Conservation (phyloP, 2,329 filamentous ascomycete genomes). For the Epichloe scottii region DNA sequence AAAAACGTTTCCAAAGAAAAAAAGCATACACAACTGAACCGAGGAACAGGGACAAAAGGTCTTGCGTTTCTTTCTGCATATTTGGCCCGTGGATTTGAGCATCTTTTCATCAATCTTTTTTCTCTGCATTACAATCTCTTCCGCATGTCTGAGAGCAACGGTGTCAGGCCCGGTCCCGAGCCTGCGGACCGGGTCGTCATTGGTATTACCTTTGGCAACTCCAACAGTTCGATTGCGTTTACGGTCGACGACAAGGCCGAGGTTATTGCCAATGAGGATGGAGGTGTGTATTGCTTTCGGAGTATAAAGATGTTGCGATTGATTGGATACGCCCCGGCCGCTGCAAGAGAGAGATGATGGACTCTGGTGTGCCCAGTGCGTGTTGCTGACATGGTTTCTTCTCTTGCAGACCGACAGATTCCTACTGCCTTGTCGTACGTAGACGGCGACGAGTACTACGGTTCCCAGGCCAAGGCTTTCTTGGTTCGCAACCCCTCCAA, state of each 20-base stretch:
- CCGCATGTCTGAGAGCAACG: conserved; percentile 35
- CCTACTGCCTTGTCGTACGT: conserved; percentile 90
- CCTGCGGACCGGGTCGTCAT: conserved; percentile 60
- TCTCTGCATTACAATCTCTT: neutral
- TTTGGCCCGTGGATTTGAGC: neutral
- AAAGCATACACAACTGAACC: neutral
- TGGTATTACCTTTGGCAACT: conserved; percentile 96
- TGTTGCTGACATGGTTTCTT: neutral
- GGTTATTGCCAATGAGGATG: conserved; percentile 98
- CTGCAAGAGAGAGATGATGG: neutral
- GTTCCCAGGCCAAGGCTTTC: conserved; percentile 87
- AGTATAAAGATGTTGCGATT: neutral
- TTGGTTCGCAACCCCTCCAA: conserved; percentile 85
- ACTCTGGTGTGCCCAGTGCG: neutral
- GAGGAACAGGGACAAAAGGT: neutral
- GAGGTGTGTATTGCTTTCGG: conserved; percentile 48
- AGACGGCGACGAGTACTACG: conserved; percentile 92
- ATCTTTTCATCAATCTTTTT: neutral
- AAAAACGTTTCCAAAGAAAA: neutral
- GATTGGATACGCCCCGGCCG: neutral
- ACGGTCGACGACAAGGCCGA: conserved; percentile 90
- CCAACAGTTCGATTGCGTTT: conserved; percentile 92
- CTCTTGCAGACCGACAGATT: conserved; percentile 73
- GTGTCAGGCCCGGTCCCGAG: conserved; percentile 31
- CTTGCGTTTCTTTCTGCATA: neutral